Evolutionary conservation across 2,329 filamentous ascomycete species (phyloP), one percentile per base, ranked within the genome.

Genomic region (Lachnellula occidentalis): DNA sequence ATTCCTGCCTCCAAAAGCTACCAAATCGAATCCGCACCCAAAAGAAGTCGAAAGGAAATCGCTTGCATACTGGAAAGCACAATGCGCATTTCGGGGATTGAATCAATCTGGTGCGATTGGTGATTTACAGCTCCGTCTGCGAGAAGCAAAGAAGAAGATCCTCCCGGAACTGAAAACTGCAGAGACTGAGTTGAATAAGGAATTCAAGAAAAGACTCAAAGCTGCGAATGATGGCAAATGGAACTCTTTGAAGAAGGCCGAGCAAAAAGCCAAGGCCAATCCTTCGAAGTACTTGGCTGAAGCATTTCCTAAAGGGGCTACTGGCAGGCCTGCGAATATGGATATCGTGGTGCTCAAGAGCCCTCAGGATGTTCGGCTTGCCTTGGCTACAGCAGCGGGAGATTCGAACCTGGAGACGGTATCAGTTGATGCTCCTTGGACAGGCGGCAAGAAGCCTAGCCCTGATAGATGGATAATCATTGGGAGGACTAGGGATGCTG

Each of bases 141-240:
- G 51, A 42, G 57, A 58, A 45, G 53, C 59, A 11, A 62, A 62
- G 48, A 54, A 58, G 34, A 56, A 60, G 19, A 59, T 60, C 19
- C 48, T 53, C 3, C 55, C 51, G 1, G 55, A 61, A 41, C 34
- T 61, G 5, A 59, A 59, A 39, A 34, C 21, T 5, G 45, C 48
- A 17, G 58, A 61, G 34, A 50, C 19, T 4, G 48, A 58, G 46
- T 51, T 61, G 46, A 62, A 58, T 43, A 54, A 50, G 34, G 60
- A 59, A 2, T 61, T 54, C 14, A 55, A 53, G 41, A 58, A 54
- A 27, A 49, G 53, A 31, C 55, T 57, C 15, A 51, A 49, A 22
- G 42, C 39, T 48, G 50, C 42, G 11, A 50, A 45, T 15, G 53
- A 58, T 45, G 19, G 48, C 3, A 45, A 34, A 11, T 60, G 55